Conservation (phyloP, 2,329 filamentous ascomycete species). For the Fusarium sarcochroum region DNA sequence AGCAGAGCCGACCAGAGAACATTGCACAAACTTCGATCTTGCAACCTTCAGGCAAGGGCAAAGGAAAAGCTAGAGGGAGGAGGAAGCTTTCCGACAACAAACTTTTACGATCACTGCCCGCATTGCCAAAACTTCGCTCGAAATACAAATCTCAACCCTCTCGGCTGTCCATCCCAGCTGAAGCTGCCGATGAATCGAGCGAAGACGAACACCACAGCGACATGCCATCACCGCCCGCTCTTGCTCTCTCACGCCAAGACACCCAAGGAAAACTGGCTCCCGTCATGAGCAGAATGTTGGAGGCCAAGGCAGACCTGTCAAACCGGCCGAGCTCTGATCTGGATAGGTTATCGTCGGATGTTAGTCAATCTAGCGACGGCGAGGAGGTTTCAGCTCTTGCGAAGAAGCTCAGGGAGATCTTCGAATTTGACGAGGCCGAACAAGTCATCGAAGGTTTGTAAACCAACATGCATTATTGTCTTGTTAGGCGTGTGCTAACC, state of each 20-base stretch:
- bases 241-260: slow-evolving; percentile 42
- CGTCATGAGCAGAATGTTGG: slow-evolving; percentile 83
- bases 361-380: slow-evolving; percentile 51
- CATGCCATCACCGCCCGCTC: slow-evolving; percentile 45
- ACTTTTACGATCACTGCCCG: slow-evolving; percentile 75
- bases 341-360: slow-evolving; percentile 61
- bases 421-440: slow-evolving; percentile 84
- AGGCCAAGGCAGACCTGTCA: slow-evolving; percentile 76
- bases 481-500: slow-evolving; percentile 30
- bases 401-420: slow-evolving; percentile 83
- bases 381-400: slow-evolving; percentile 73
- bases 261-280: slow-evolving; percentile 71
- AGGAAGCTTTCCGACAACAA: slow-evolving; percentile 75
- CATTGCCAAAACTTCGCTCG: slow-evolving; percentile 64
- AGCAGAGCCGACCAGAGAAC: slow-evolving; percentile 58
- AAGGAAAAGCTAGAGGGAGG: slow-evolving; percentile 62
- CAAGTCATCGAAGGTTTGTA: slow-evolving; percentile 81
- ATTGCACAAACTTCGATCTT: slow-evolving; percentile 61
- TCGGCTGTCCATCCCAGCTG: slow-evolving; percentile 55
- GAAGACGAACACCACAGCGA: slow-evolving; percentile 44
- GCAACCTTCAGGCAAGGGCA: slow-evolving; percentile 50
- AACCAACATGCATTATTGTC: background rate
- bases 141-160: slow-evolving; percentile 61
- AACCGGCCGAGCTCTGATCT: slow-evolving; percentile 71
- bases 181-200: slow-evolving; percentile 51